phyloP scores from a whole-genome alignment of 2,329 filamentous ascomycete species.

The Boeremia lycopersici region DNA sequence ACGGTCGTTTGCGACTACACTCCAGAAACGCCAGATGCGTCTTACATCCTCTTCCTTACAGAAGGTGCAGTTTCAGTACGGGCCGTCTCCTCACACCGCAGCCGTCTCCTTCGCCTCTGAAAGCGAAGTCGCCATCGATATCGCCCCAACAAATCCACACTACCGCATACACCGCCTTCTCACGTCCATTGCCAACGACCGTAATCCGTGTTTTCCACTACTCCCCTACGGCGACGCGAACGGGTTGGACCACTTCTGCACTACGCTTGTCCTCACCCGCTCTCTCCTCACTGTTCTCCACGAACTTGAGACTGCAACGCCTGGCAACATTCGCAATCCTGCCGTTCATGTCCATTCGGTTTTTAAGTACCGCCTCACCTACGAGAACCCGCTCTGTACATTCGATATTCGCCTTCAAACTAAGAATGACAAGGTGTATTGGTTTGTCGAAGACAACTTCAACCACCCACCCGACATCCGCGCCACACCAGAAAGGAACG shows the following conservation, averaged over 20 bases:
- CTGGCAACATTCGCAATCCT: constrained; percentile 34
- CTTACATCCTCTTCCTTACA: constrained; percentile 64
- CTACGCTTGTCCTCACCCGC: constrained; percentile 65
- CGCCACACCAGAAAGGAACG: constrained; percentile 31
- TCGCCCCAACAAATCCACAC: constrained; percentile 71
- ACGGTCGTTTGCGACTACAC: constrained; percentile 70
- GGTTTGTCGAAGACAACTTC: constrained; percentile 47
- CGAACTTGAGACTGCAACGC: constrained; percentile 61
- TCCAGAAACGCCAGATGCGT: constrained; percentile 63
- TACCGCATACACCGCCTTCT: constrained; percentile 66
- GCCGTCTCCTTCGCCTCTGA: constrained; percentile 61
- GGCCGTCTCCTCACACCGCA: constrained; percentile 57
- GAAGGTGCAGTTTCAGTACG: constrained; percentile 71
- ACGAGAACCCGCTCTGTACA: constrained; percentile 48
- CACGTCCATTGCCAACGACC: constrained; percentile 63
- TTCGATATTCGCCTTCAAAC: constrained; percentile 47
- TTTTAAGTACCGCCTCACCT: constrained; percentile 48
- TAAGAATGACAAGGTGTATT: constrained; percentile 42
- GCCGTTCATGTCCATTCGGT: constrained; percentile 43
- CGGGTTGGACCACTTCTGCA: constrained; percentile 62
- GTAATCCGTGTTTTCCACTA: constrained; percentile 60
- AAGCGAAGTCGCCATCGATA: constrained; percentile 59
- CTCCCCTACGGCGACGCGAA: constrained; percentile 58
- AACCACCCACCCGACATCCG: constrained; percentile 27
- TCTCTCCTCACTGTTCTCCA: constrained; percentile 68